Evolutionary conservation across 2,329 filamentous ascomycete species (phyloP), one percentile per base, ranked within the genome.

Genomic region (Paramyrothecium sp.): DNA sequence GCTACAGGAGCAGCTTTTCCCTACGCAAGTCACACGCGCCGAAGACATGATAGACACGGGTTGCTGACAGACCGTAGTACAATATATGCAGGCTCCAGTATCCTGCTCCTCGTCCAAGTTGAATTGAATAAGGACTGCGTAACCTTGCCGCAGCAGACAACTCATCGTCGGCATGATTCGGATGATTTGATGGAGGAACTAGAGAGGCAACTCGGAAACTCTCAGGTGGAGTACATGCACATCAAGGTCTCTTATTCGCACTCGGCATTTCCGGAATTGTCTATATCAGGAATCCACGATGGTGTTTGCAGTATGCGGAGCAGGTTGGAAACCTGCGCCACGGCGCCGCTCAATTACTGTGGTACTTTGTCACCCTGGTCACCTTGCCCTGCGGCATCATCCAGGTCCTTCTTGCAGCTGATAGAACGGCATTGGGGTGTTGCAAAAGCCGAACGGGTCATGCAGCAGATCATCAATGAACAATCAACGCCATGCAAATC

Each of bases 141-240:
- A 56, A 30, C 56, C 21, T 52, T 55, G 16, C 55, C 57, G 5
- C 53, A 54, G 11, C 57, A 56, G 48, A 34, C 48, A 55, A 54
- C 58, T 10, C 70, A 76, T 54, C 33, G 64, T 10, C 71, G 71
- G 33, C 73, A 77, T 51, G 77, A 73, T 44, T 80, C 84, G 0
- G 82, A 87, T 13, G 76, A 82, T 46, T 71, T 88, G 33, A 84
- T 89, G 17, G 77, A 82, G 22, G 82, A 87, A 56, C 73, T 88
- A 12, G 83, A 88, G 63, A 71, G 74, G 30, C 78, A 86, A 56
- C 77, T 88, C 3, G 83, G 84, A 30, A 73, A 76, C 54, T 73
- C 73, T 3, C 68, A 68, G 20, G 75, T 75, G 17, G 75, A 79
- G 34, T 87, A 84, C 60, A 69, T 87, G 53, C 76, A 76, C 3